A percentile compares a stretch with the other conserved stretches of the same genome.
phyloP scores from a whole-genome alignment of 2,329 filamentous ascomycete species.

The Aspergillus sp. region DNA sequence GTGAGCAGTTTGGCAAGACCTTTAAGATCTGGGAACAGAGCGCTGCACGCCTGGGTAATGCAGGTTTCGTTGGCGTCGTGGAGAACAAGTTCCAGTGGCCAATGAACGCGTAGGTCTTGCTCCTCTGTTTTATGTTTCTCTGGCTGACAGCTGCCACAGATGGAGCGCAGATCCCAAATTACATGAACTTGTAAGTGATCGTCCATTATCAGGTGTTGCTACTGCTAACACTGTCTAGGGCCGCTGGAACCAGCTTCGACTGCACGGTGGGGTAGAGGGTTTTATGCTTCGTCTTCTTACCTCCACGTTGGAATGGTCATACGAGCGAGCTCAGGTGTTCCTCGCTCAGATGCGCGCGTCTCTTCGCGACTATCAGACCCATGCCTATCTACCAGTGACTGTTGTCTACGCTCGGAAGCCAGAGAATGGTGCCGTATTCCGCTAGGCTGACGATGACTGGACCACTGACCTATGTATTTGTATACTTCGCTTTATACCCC shows the following conservation, averaged over 20 bases:
- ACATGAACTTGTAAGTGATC: constrained; percentile 20
- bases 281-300: constrained; percentile 29
- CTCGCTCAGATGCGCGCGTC: constrained; percentile 27
- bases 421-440: constrained; percentile 23
- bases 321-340: constrained; percentile 24
- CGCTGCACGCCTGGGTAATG: constrained; percentile 21
- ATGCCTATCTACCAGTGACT: constrained; percentile 25
- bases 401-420: constrained; percentile 25
- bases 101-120: constrained; percentile 18
- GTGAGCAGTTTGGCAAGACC: constrained; percentile 25
- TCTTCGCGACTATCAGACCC: constrained; percentile 23
- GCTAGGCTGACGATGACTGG: constrained; percentile 13
- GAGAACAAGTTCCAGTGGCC: constrained; percentile 28
- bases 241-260: constrained; percentile 25
- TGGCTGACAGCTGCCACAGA: constrained; percentile 6
- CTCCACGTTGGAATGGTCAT: constrained; percentile 24
- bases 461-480: not conserved
- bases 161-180: constrained; percentile 25
- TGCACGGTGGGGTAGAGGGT: constrained; percentile 22
- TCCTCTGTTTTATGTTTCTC: not conserved
- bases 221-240: constrained; percentile 13
- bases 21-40: constrained; percentile 35
- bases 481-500: not conserved
- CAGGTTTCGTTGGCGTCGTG: constrained; percentile 31
- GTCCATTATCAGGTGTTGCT: too few relatives aligned